Base-by-base conservation (phyloP, 306 rosid species). In the Benincasa hispida region DNA sequence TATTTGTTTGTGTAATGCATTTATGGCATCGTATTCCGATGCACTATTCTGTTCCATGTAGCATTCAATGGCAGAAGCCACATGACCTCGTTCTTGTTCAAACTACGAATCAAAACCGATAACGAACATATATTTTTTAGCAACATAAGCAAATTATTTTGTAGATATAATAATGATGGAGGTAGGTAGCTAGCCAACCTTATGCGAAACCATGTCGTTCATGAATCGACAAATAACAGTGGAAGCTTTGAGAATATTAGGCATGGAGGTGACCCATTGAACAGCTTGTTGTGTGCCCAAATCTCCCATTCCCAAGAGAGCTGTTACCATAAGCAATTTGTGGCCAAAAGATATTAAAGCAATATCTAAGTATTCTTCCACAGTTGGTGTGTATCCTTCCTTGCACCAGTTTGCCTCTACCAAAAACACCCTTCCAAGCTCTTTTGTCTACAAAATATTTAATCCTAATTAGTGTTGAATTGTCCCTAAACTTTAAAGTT, bases 391-490 rank as follows among this genome's bases (percentile, higher is more conserved):
- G 50, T 76, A 47, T 34, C 82, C 72, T 5, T 50, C 57, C 25
- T 88, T 45, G 30, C 74, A 65, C 92, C 92, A 86, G 76, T 60
- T 76, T 1, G 90, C 90, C 22, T 83, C 90, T 5, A 67, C 76
- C 63, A 85, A 45, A 69, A 78, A 83, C 0, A 85, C 84, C 65
- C 86, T 45, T 0, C 42, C 85, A 0, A 25, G 5, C 18, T 51
- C 75, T 51, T 78, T 79, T n/a, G 80, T 48, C 83, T 83, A 6
- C 15, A 10, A 18, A 14, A 15, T 48, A 3, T 48, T 14, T 5
- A 15, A 48, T 48, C 54, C 6, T 45, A 45, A 45, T 45, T 5
- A 2, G 51, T 45, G 22, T 8, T 53, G 25, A 53, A 35, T 35
- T 8, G 7, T 35, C 39, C 5, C 39, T 5, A 35, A 18, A 51